phyloP scores from a whole-genome alignment of 345 rosid genomes.

The Euphorbia lathyris region DNA sequence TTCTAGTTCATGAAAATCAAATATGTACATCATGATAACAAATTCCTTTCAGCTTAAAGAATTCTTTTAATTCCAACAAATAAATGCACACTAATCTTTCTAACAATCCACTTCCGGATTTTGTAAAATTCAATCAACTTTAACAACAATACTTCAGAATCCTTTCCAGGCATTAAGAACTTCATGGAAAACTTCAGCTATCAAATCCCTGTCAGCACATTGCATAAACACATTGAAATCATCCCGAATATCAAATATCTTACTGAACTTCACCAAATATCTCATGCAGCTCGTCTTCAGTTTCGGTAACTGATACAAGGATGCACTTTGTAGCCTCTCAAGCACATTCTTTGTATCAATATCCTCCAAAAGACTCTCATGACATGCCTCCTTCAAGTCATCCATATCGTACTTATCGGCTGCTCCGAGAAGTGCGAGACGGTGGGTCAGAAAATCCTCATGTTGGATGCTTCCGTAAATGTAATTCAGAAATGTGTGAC shows the following conservation, averaged over 20 bases:
- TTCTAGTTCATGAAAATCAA: slow-evolving; percentile 37
- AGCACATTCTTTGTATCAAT: slow-evolving; percentile 78
- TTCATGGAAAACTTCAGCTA: slow-evolving; percentile 82
- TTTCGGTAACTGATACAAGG: slow-evolving; percentile 57
- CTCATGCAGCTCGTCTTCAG: slow-evolving; percentile 73
- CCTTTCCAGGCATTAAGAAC: slow-evolving; percentile 89
- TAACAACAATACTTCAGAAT: slow-evolving; percentile 39
- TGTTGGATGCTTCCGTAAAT: slow-evolving; percentile 74
- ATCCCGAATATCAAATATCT: slow-evolving; percentile 80
- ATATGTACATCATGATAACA: slow-evolving; percentile 44
- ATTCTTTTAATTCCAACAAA: slow-evolving; percentile 34
- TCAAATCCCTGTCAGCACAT: slow-evolving; percentile 71
- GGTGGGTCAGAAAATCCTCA: slow-evolving; percentile 64
- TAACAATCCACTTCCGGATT: slow-evolving; percentile 15
- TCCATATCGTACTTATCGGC: slow-evolving; percentile 81
- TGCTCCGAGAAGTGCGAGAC: slow-evolving; percentile 69
- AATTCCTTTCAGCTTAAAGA: slow-evolving; percentile 46
- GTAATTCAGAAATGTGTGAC: slow-evolving; percentile 73
- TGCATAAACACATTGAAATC: slow-evolving; percentile 73
- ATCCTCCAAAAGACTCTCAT: slow-evolving; percentile 77
- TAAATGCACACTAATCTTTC: slow-evolving; percentile 28
- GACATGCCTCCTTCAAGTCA: slow-evolving; percentile 85
- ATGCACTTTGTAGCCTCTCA: slow-evolving; percentile 81
- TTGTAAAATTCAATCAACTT: neutral
- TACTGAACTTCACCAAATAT: slow-evolving; percentile 93